Evolutionary conservation across 2,329 filamentous ascomycete species (phyloP).

Genomic region (Knufia petricola): DNA sequence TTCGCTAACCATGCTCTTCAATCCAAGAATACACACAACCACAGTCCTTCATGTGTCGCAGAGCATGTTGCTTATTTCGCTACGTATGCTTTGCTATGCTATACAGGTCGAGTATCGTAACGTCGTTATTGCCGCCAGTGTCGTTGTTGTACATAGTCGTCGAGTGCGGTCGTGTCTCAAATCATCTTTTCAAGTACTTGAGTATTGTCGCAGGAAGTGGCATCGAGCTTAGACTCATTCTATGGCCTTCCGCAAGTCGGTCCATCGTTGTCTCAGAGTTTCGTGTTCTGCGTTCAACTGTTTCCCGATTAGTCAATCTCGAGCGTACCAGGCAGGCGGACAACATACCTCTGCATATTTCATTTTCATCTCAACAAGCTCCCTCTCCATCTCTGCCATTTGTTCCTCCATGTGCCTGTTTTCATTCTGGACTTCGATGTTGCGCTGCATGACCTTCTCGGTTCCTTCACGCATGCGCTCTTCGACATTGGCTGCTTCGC

Average conservation of each 20-base stretch:
- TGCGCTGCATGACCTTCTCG: constrained; percentile 83
- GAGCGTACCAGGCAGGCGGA: neutral
- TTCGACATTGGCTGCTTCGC: constrained; percentile 82
- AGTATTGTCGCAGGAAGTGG: neutral
- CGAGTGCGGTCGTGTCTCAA: neutral
- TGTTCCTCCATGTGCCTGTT: constrained; percentile 83
- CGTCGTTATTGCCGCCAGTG: neutral
- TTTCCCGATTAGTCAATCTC: constrained; percentile 14
- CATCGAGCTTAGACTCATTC: constrained; percentile 25
- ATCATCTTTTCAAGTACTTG: neutral
- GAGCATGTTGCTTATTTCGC: neutral
- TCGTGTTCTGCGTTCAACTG: constrained; percentile 63
- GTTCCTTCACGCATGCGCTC: constrained; percentile 71
- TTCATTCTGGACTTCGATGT: constrained; percentile 87
- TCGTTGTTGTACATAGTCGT: constrained; percentile 4
- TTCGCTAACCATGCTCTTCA: constrained; percentile 5
- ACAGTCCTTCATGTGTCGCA: neutral
- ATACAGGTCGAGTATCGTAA: constrained; percentile 5
- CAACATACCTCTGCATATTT: constrained; percentile 80
- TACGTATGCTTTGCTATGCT: constrained; percentile 1
- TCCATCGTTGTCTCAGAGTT: constrained; percentile 65
- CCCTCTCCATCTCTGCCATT: constrained; percentile 81
- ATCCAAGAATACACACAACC: constrained; percentile 7
- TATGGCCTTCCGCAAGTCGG: constrained; percentile 54
- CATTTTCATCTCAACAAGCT: constrained; percentile 90